A percentile compares a stretch with the other conserved stretches of the same genome.
Conservation (phyloP, 352 stramenopile species). For the Phytophthora multivora region DNA sequence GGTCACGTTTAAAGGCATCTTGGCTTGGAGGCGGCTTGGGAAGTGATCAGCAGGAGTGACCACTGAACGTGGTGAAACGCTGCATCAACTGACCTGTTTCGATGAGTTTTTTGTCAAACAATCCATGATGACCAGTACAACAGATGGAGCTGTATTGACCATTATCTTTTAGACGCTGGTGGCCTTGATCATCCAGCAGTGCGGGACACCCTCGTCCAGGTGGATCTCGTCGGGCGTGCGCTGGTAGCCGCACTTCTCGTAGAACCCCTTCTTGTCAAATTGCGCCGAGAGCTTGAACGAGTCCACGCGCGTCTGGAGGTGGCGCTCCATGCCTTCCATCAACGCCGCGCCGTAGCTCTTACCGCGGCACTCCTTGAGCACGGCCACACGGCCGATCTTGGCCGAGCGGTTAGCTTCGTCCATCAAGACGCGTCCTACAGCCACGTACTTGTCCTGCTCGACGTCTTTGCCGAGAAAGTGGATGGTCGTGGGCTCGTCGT, state of each 20-base stretch:
- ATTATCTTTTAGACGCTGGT: constrained; percentile 11
- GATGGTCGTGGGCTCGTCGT: constrained; percentile 46
- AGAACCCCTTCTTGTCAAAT: constrained; percentile 36
- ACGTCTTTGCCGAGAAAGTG: constrained; percentile 64
- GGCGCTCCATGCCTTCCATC: constrained; percentile 45
- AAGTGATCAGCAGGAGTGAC: constrained; percentile 15
- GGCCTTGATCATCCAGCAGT: constrained; percentile 44
- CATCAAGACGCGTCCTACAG: constrained; percentile 51
- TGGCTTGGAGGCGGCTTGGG: constrained; percentile 4
- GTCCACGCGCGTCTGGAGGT: constrained; percentile 36
- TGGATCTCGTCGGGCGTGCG: constrained; percentile 32
- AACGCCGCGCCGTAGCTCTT: constrained; percentile 54
- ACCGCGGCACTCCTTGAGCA: constrained; percentile 59
- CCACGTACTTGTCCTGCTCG: constrained; percentile 57
- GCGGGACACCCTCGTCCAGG: constrained; percentile 35
- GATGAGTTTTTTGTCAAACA: constrained; percentile 19
- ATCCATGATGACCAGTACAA: constrained; percentile 3
- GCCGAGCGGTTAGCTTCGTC: constrained; percentile 35
- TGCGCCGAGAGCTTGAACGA: constrained; percentile 53
- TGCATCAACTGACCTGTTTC: constrained; percentile 26
- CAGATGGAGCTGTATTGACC: constrained; percentile 11
- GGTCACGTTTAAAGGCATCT: constrained; percentile 52
- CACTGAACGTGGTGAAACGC: not conserved
- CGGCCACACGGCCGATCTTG: constrained; percentile 61
- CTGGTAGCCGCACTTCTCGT: constrained; percentile 38